These are phyloP conservation scores for Austroboletus eburneus DNA, from an alignment of 768 basidiomycete species.

Conservation along the genomic window DNA sequence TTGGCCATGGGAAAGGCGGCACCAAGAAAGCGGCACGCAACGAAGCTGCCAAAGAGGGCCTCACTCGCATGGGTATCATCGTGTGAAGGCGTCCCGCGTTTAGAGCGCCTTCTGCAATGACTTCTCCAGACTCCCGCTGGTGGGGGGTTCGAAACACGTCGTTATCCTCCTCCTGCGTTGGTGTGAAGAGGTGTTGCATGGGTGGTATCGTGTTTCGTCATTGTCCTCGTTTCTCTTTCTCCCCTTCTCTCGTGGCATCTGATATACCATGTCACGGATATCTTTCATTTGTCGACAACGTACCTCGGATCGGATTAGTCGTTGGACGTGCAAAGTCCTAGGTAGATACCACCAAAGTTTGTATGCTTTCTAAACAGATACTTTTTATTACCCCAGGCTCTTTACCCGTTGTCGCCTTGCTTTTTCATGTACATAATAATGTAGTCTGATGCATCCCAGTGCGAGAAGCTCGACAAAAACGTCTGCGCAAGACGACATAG, in stretches of 20 bases:
- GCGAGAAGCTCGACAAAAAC: too few relatives aligned
- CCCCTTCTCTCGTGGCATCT: not conserved
- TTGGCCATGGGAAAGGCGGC: conserved; percentile 61
- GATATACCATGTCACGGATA: too few relatives aligned
- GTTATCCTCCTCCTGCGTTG: conserved; percentile 41
- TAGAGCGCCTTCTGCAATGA: conserved; percentile 37
- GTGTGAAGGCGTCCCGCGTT: conserved; percentile 29
- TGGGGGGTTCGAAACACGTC: conserved; percentile 19
- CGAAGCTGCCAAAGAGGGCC: conserved; percentile 75
- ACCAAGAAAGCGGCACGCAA: conserved; percentile 80
- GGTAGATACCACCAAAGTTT: too few relatives aligned
- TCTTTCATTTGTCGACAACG: too few relatives aligned
- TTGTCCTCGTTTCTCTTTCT: too few relatives aligned
- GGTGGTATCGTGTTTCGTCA: conserved; percentile 11
- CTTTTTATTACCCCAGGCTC: too few relatives aligned
- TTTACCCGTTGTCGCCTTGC: too few relatives aligned
- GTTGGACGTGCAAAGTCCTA: too few relatives aligned
- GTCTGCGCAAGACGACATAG: not conserved
- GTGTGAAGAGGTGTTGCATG: conserved; percentile 62
- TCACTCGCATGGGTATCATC: conserved; percentile 53
- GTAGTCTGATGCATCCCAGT: too few relatives aligned
- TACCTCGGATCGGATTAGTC: too few relatives aligned
- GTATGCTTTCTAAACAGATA: too few relatives aligned
- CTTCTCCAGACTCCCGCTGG: conserved; percentile 60
- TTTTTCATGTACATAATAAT: too few relatives aligned